phyloP scores from a whole-genome alignment of 1,284 basidiomycete species.

The Leccinum fallax region DNA sequence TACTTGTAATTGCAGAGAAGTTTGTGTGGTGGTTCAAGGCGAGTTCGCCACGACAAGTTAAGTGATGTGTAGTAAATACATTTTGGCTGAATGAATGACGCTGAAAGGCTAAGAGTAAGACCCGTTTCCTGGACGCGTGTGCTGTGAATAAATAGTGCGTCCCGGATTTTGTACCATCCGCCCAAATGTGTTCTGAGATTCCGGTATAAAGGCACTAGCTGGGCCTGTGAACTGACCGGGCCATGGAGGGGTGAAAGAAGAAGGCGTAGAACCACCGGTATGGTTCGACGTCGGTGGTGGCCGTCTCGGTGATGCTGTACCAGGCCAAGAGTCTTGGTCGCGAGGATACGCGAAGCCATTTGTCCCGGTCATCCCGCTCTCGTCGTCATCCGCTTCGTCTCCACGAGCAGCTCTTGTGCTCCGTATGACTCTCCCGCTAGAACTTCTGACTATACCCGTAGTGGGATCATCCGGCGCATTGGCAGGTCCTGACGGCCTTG shows the following conservation, averaged over 20 bases:
- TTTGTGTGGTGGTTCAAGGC: not conserved
- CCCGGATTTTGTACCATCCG: conserved; percentile 47
- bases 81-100: conserved; percentile 11
- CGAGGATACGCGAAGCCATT: conserved; percentile 27
- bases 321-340: conserved; percentile 33
- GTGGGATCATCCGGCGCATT: conserved; percentile 28
- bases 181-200: conserved; percentile 33
- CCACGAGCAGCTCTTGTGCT: conserved; percentile 34
- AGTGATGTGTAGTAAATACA: conserved; percentile 26
- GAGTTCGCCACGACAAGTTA: conserved; percentile 22
- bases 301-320: conserved; percentile 31
- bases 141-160: conserved; percentile 60
- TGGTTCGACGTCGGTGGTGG: conserved; percentile 14
- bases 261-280: conserved; percentile 29
- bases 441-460: conserved; percentile 30
- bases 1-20: not conserved
- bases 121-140: conserved; percentile 37
- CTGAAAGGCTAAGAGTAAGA: conserved; percentile 26
- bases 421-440: conserved; percentile 38
- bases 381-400: conserved; percentile 27
- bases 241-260: conserved; percentile 38
- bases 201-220: conserved; percentile 48
- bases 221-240: conserved; percentile 46
- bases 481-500: conserved; percentile 19
- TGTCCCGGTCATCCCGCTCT: conserved; percentile 8